Conservation (phyloP, 2,329 filamentous ascomycete genomes). For the Verticillium tricorpus region DNA sequence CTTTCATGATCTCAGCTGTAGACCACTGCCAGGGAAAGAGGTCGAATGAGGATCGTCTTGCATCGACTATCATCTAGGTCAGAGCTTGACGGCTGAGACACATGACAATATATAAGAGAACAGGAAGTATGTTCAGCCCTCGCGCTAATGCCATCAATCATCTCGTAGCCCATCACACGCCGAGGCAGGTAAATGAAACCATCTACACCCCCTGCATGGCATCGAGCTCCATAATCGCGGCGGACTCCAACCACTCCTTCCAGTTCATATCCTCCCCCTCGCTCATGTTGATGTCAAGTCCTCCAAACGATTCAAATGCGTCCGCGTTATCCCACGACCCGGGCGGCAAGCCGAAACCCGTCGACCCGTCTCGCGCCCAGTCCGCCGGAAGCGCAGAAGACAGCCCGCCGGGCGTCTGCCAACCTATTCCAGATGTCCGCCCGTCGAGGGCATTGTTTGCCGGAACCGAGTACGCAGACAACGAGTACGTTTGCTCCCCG, state of each 20-base stretch:
- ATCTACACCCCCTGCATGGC: neutral
- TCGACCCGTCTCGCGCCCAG: conserved; percentile 1
- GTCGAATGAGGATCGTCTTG: no score
- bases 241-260: conserved; percentile 25
- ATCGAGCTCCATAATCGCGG: neutral
- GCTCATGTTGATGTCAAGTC: conserved; percentile 22
- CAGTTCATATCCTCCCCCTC: conserved; percentile 27
- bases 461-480: neutral
- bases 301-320: conserved; percentile 16
- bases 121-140: no score
- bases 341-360: conserved; percentile 15
- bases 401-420: neutral
- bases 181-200: no score
- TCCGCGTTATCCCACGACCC: conserved; percentile 30
- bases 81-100: no score
- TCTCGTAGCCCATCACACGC: no score
- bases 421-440: neutral
- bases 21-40: no score
- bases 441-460: neutral
- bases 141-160: no score
- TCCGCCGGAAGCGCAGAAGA: neutral
- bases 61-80: no score
- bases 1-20: no score
- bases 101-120: no score
- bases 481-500: no score